Base-by-base conservation (phyloP, 2,329 filamentous ascomycete genomes). In the Colletotrichum nymphaeae region DNA sequence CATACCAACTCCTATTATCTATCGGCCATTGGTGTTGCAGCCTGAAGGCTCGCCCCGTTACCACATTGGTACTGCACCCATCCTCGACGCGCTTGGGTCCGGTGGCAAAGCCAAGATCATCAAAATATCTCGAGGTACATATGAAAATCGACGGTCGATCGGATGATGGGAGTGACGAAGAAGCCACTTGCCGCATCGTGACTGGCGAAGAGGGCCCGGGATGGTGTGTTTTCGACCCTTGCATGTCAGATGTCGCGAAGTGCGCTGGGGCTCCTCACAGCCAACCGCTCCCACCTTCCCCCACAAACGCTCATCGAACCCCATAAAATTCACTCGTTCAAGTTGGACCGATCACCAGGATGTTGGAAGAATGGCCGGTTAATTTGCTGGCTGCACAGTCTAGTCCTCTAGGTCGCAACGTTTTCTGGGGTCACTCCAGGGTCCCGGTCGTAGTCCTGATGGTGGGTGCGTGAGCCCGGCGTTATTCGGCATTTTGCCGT, bases 311-410 rank as follows among this genome's bases (percentile, higher is more conserved):
- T 55, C 70, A 49, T 55, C 56, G 28, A 62, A 49, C 42, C 19
- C 60, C 67, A 56, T 59, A 35, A 37, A 42, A 12, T 64, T 26
- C 37, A 52, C 67, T 63, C 42, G 52, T 53, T 60, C 59, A 42
- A 8, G 16, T 42, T 42, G 37, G 60, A 65, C 60, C 60, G 26
- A 57, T 57, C 56, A 52, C 59, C 22, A 9, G 35, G 60, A 35
- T 62, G 16, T 37, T 56, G 70, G 70, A 69, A 60, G 67, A 73
- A 73, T 65, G 60, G 6, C 70, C 70, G 70, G 70, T 70, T 73
- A 73, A 73, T 70, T 12, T 73, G 14, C 46, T 57, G 42, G 19
- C 30, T 35, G 70, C 66, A 64, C 42, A 11, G 42, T 42, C 28
- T 55, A 14, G 24, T 14, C 22, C 8, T 65, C 53, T 64, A 32